Evolutionary conservation across 495 filamentous ascomycete species (phyloP), one percentile per base, ranked within the genome.

Genomic region (Hypoxylon subgilvum): DNA sequence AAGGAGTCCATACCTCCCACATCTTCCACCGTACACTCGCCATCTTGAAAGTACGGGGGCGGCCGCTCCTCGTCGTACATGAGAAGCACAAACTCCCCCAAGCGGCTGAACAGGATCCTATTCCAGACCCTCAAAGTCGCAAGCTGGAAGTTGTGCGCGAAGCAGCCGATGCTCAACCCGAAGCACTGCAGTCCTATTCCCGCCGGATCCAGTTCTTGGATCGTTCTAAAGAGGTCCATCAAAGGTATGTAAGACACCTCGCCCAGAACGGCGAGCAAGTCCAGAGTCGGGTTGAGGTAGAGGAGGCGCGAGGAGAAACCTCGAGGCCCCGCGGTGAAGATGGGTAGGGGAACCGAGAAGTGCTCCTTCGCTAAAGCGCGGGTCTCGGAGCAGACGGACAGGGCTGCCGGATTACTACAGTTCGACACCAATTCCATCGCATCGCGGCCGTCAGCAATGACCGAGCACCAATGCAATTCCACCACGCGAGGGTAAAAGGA

Each of bases 401-500:
- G 56, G 2, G 57, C 66, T 6, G 61, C 65, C 0, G 73, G 68
- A 47, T 75, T 75, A 22, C 61, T 61, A 3, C 69, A 64, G 12
- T 25, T 47, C 0, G 73, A 72, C 38, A 62, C 58, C 71, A 71
- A 75, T 22, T 21, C 31, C 10, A 58, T 42, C n/a, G 19, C 14
- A 18, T 21, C 10, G 52, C 17, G 32, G 39, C 17, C 9, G 27
- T 21, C 19, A 13, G 44, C 22, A 1, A 22, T 25, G 14, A 14
- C 25, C 38, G 43, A 45, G 10, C 57, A 60, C 6, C 52, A 56
- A 58, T 75, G 73, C 9, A 74, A 52, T 39, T 69, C 73, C n/a
- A 75, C 47, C 9, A 65, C 61, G 23, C 73, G 69, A 0, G 70
- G 68, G 6, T 52, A 18, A 23, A 74, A 69, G 7, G 73, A 31